These are phyloP conservation scores for Castanea mollissima DNA, from an alignment of 306 rosid genomes.

Conservation along the genomic window DNA sequence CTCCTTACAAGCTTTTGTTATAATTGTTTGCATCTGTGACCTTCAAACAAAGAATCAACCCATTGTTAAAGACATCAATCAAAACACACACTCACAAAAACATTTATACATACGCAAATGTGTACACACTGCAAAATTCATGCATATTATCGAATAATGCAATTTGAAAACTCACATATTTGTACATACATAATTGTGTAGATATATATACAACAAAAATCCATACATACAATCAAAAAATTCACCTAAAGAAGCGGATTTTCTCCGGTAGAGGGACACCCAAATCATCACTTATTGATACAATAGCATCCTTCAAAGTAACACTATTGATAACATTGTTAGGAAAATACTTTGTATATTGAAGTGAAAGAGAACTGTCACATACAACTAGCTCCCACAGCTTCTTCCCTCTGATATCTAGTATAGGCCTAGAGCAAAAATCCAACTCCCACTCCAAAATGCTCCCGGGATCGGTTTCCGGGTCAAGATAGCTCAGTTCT, in stretches of 20 bases:
- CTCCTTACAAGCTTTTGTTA: conserved; percentile 86
- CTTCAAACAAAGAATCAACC: conserved; percentile 43
- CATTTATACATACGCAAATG: no score
- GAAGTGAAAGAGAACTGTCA: conserved; percentile 77
- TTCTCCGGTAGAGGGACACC: conserved; percentile 69
- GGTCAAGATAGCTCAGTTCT: conserved; percentile 70
- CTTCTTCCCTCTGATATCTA: conserved; percentile 90
- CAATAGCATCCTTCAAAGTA: conserved; percentile 79
- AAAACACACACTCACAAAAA: not conserved
- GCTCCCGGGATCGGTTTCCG: conserved; percentile 56
- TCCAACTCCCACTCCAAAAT: conserved; percentile 88
- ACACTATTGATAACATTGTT: conserved; percentile 89
- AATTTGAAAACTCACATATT: not conserved
- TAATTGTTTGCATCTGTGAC: conserved; percentile 98
- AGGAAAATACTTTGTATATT: conserved; percentile 83
- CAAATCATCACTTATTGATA: conserved; percentile 50
- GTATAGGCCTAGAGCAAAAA: conserved; percentile 91
- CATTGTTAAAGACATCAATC: not conserved
- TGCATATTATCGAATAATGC: not conserved
- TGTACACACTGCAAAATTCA: no score
- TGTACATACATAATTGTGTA: not conserved
- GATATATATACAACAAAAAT: not conserved
- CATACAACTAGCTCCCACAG: conserved; percentile 93
- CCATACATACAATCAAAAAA: not conserved
- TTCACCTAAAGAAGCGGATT: conserved; percentile 87